Percentiles rank a stretch among this genome's conserved stretches.
Conservation (phyloP, 169 alveolate species). For the Amoebophrya sp. region DNA sequence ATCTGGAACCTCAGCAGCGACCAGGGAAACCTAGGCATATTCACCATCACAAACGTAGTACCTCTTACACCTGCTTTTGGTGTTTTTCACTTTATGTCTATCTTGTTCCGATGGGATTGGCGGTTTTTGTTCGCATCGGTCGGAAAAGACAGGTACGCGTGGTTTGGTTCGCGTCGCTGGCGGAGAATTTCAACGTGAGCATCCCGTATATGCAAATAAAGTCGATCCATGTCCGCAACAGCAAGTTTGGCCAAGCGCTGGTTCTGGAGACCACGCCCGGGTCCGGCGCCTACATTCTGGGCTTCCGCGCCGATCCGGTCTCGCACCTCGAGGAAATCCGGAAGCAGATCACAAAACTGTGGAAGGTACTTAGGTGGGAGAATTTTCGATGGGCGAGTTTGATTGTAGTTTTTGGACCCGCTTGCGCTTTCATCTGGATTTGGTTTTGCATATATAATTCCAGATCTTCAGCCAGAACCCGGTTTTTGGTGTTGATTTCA, state of each 20-base stretch:
- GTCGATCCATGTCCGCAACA: constrained; percentile 32
- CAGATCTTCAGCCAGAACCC: neutral
- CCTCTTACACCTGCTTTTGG: too few relatives aligned
- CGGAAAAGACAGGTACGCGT: constrained; percentile 30
- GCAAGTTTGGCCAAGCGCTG: constrained; percentile 38
- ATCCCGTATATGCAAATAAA: constrained; percentile 45
- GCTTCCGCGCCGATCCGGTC: constrained; percentile 38
- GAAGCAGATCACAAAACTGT: neutral
- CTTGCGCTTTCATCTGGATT: neutral
- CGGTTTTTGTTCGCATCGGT: too few relatives aligned
- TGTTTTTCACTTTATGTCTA: too few relatives aligned
- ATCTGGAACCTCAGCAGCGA: constrained; percentile 60
- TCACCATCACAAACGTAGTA: too few relatives aligned
- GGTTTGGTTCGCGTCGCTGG: constrained; percentile 44
- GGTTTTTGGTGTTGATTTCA: neutral
- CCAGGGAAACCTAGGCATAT: constrained; percentile 44
- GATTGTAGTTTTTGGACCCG: neutral
- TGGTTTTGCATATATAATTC: too few relatives aligned
- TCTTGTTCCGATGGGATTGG: too few relatives aligned
- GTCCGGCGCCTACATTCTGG: constrained; percentile 44
- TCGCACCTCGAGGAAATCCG: neutral
- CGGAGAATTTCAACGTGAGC: constrained; percentile 46
- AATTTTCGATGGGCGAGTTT: neutral
- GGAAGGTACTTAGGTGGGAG: too few relatives aligned
- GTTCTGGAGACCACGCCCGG: constrained; percentile 38